Conservation (phyloP, 2,329 filamentous ascomycete genomes). For the Myriosclerotinia scirpicola region DNA sequence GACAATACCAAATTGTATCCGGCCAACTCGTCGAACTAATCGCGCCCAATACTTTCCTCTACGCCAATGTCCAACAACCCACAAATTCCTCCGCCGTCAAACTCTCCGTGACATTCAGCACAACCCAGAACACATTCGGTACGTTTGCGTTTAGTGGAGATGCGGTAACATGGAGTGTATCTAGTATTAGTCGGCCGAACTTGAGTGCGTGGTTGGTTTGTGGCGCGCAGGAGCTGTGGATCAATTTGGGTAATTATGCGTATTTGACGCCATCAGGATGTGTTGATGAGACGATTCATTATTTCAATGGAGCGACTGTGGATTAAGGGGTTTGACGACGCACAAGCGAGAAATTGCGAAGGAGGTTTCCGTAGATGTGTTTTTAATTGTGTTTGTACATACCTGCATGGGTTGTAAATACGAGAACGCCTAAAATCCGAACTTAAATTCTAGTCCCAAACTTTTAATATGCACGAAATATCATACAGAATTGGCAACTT, state of each 20-base stretch:
- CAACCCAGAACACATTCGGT: conserved; percentile 54
- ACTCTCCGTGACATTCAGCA: conserved; percentile 53
- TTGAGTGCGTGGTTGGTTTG: conserved; percentile 60
- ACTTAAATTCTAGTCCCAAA: background rate
- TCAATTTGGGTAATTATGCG: conserved; percentile 59
- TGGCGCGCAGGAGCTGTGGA: conserved; percentile 50
- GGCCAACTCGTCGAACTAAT: conserved; percentile 55
- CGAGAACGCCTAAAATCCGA: background rate
- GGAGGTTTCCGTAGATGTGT: background rate
- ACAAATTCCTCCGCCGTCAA: conserved; percentile 48
- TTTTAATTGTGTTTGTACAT: conserved; percentile 18
- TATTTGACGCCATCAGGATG: conserved; percentile 59
- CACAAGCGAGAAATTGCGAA: background rate
- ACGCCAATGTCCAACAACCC: conserved; percentile 32
- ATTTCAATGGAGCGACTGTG: conserved; percentile 45
- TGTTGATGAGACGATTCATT: conserved; percentile 56
- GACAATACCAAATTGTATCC: conserved; percentile 56
- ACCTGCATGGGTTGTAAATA: conserved; percentile 14
- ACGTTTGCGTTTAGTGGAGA: conserved; percentile 59
- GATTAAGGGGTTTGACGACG: conserved; percentile 16
- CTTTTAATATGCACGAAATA: conserved; percentile 10
- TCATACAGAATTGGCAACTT: conserved; percentile 8
- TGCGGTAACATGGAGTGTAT: conserved; percentile 54
- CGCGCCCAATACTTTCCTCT: conserved; percentile 34
- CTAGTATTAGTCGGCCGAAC: conserved; percentile 53